A percentile compares a stretch with the other conserved stretches of the same genome.
phyloP scores from a whole-genome alignment of 2,329 filamentous ascomycete genomes.

The Phialophora verrucosa region DNA sequence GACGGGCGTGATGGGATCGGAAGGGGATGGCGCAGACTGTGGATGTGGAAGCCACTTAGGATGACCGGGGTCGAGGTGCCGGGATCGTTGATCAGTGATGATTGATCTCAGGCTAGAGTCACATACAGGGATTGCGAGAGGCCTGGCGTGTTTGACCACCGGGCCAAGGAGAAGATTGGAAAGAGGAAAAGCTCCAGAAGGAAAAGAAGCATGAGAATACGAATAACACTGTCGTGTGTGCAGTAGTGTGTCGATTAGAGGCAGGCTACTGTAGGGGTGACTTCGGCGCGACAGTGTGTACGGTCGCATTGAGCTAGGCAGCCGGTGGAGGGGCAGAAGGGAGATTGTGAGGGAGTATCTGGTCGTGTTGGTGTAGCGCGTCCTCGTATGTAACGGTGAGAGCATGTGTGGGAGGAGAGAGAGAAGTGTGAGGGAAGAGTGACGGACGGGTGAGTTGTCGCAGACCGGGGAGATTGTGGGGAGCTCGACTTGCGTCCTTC shows the following conservation, averaged over 20 bases:
- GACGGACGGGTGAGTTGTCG: not conserved
- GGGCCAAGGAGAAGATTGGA: not conserved
- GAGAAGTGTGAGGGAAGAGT: not conserved
- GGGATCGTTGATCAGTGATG: not conserved
- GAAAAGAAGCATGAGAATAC: constrained; percentile 12
- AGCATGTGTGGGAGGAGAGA: not conserved
- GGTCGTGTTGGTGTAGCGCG: not conserved
- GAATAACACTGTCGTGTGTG: not conserved
- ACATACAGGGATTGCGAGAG: not conserved
- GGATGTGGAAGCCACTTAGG: not conserved
- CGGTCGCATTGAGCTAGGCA: not conserved
- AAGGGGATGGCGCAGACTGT: not conserved
- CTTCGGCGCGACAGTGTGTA: not conserved
- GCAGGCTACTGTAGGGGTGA: constrained; percentile 1
- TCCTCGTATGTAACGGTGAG: not conserved
- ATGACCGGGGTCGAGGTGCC: constrained; percentile 5
- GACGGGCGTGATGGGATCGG: constrained; percentile 2
- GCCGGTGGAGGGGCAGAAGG: not conserved
- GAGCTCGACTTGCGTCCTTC: not conserved
- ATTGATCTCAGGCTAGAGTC: not conserved
- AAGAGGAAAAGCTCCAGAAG: constrained; percentile 20
- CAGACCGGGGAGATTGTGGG: constrained; percentile 1
- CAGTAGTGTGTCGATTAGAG: constrained; percentile 13
- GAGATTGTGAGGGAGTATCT: not conserved
- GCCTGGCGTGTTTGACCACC: not conserved